Evolutionary conservation across 257 asterid genomes (phyloP).

Genomic region (Avicennia marina): DNA sequence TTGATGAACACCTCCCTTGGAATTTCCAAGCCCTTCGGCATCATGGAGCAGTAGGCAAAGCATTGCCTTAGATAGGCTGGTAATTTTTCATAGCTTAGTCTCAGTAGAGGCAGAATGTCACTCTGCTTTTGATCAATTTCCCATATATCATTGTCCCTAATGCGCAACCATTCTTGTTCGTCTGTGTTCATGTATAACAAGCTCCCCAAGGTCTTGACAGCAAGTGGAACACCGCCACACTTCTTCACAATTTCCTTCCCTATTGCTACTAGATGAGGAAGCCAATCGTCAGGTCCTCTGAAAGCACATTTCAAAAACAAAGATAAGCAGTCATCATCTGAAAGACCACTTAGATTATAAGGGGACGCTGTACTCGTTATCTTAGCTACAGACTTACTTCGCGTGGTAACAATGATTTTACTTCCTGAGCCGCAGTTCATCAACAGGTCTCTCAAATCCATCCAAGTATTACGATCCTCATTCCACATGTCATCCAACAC

Average conservation of each 20-base stretch:
- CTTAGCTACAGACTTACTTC: slow-evolving; percentile 13
- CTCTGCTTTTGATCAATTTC: background rate
- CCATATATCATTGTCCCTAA: background rate
- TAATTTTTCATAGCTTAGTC: background rate
- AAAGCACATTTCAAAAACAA: slow-evolving; percentile 23
- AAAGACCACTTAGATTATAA: slow-evolving; percentile 13
- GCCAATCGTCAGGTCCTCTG: slow-evolving; percentile 9
- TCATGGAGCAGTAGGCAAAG: background rate
- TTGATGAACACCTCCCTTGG: background rate
- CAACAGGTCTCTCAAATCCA: slow-evolving; percentile 14
- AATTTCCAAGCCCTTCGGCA: background rate
- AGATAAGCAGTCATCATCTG: slow-evolving; percentile 14
- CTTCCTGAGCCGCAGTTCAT: slow-evolving; percentile 18
- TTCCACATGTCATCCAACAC: slow-evolving; percentile 28
- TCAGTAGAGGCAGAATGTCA: background rate
- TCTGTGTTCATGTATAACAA: slow-evolving; percentile 6
- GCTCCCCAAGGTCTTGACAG: slow-evolving; percentile 18
- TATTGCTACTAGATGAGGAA: slow-evolving; percentile 4
- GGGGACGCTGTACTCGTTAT: slow-evolving; percentile 11
- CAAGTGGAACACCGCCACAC: slow-evolving; percentile 26
- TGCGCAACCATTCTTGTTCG: slow-evolving; percentile 15
- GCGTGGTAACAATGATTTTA: slow-evolving; percentile 20
- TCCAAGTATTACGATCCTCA: slow-evolving; percentile 20
- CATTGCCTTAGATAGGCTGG: background rate
- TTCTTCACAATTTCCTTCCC: slow-evolving; percentile 24